Conservation (phyloP, 176 grass and related monocot genomes). For the Elaeis guineensis region DNA sequence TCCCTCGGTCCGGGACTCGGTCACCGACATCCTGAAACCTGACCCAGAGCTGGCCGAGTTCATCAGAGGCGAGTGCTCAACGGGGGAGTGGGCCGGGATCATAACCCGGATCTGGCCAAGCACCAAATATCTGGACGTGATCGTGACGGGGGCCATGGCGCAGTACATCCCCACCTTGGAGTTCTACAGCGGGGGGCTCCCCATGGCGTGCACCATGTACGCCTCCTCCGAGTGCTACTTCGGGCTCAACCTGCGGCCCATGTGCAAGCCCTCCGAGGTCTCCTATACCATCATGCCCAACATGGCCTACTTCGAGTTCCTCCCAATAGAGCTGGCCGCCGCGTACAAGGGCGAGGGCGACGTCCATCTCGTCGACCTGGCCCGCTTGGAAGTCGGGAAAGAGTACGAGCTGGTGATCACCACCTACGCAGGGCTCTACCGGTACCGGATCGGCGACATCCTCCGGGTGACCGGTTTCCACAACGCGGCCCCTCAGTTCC, state of each 20-base stretch:
- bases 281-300: conserved; percentile 77
- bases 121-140: conserved; percentile 30
- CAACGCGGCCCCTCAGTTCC: conserved; percentile 61
- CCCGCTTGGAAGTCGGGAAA: conserved; percentile 23
- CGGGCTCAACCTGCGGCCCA: conserved; percentile 46
- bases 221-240: conserved; percentile 67
- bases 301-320: conserved; percentile 68
- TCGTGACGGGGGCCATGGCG: conserved; percentile 63
- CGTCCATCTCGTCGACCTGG: conserved; percentile 31
- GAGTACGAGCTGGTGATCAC: conserved; percentile 78
- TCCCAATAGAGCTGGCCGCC: conserved; percentile 25
- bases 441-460: conserved; percentile 59
- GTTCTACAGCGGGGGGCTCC: conserved; percentile 47
- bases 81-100: conserved; percentile 4
- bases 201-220: conserved; percentile 66
- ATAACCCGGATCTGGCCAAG: conserved; percentile 16
- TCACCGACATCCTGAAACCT: conserved; percentile 5
- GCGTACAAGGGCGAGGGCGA: conserved; percentile 1
- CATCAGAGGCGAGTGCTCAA: conserved; percentile 1
- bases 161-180: conserved; percentile 69
- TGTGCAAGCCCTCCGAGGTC: conserved; percentile 52
- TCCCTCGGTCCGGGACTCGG: conserved; percentile 1
- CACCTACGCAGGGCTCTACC: conserved; percentile 55
- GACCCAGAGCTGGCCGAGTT: conserved; percentile 3
- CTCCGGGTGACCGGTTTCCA: conserved; percentile 49